Evolutionary conservation across 805 yeast genomes (phyloP), one percentile per base, ranked within the genome.

Genomic region (Limtongia smithiae): DNA sequence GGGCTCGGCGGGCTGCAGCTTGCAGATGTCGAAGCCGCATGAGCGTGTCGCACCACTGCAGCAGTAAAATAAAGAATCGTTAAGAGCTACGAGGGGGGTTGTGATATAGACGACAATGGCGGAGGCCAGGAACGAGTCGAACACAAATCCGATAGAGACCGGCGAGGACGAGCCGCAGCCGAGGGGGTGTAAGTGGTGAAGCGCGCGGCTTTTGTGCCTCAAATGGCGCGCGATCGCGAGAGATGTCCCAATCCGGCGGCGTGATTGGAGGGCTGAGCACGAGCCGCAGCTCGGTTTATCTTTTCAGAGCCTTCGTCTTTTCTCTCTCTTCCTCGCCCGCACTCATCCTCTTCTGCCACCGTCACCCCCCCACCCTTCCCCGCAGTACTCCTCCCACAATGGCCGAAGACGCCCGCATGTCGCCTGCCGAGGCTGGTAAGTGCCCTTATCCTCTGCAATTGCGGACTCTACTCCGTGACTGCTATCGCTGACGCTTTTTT

Each of bases 391-490:
- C 43, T 12, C 27, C 34, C 41, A 45, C 46, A 41, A 53, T 53
- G 55, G 46, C 55, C 27, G 56, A 59, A 33, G 60, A 55, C 35
- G 51, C 60, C 34, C 55, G 54, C 33, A 54, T 57, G 54, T 24
- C 57, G 32, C 46, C 57, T 27, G 44, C 49, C 33, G 60, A 57
- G 31, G 60, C 60, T 25, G 51, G 60, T 57, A 51, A 35, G 60
- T 51, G 22, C 6, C 38, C 30, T 11, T 34, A 37, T 24, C 18
- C 36, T 31, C 14, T 37, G 18, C 34, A 15, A 12, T 9, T n/a
- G 11, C 18, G 18, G 25, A n/a, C 14, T 35, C 25, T 11, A 36
- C 37, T 24, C 31, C 42, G 5, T 20, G 11, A 17, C 22, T 15
- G 34, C n/a, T 20, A 18, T 6, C 18, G 40, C 40, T 21, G 11